Conservation (phyloP, 108 stramenopile species). For the Nitzschia sp. region DNA sequence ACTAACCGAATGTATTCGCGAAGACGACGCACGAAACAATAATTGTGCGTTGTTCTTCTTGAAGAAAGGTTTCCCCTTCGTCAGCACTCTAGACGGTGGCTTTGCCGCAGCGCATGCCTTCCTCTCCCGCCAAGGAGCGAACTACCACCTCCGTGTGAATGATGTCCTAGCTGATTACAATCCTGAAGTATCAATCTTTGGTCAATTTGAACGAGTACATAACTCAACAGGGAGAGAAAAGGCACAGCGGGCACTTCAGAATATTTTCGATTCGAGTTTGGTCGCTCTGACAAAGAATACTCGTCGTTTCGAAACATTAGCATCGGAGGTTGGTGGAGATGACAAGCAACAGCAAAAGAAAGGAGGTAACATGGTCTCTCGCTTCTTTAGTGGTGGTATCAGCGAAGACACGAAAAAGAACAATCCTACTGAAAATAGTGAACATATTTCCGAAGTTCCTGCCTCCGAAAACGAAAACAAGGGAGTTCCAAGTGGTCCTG, state of each 20-base stretch:
- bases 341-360: neutral
- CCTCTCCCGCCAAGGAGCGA: constrained; percentile 61
- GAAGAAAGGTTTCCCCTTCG: constrained; percentile 90
- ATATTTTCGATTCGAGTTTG: constrained; percentile 80
- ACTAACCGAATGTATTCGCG: constrained; percentile 46
- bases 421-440: neutral
- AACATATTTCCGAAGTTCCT: neutral
- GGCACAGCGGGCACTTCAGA: constrained; percentile 65
- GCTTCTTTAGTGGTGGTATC: constrained; percentile 4
- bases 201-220: constrained; percentile 65
- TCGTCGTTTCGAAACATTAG: constrained; percentile 28
- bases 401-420: neutral
- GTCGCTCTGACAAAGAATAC: constrained; percentile 52
- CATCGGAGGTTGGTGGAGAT: constrained; percentile 2
- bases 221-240: constrained; percentile 66
- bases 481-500: neutral
- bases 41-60: constrained; percentile 86
- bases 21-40: constrained; percentile 76
- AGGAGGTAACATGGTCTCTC: constrained; percentile 8
- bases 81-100: constrained; percentile 89
- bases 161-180: constrained; percentile 74
- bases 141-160: constrained; percentile 38
- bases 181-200: constrained; percentile 70
- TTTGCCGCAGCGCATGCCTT: constrained; percentile 87
- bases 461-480: neutral